phyloP scores from a whole-genome alignment of 176 grass and related monocot species.

The Cenchrus purpureus region DNA sequence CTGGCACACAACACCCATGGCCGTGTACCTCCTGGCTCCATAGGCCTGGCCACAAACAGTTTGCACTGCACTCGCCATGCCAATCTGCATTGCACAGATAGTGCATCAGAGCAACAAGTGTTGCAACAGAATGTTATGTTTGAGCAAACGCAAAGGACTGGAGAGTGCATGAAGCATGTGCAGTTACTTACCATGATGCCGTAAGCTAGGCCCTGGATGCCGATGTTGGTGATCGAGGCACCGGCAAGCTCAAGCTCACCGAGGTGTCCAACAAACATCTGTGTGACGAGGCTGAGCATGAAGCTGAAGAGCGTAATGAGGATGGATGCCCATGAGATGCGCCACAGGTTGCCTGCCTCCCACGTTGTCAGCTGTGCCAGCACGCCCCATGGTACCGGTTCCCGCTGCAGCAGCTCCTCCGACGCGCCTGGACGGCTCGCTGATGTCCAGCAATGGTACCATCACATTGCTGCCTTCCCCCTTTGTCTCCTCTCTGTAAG shows the following conservation, averaged over 20 bases:
- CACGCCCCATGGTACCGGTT: conserved; percentile 40
- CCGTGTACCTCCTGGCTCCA: conserved; percentile 62
- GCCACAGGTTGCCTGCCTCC: conserved; percentile 86
- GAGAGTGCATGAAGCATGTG: neutral
- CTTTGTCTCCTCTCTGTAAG: conserved; percentile 49
- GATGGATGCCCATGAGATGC: conserved; percentile 79
- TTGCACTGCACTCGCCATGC: conserved; percentile 84
- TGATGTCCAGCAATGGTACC: conserved; percentile 41
- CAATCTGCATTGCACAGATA: conserved; percentile 48
- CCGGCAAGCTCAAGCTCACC: conserved; percentile 72
- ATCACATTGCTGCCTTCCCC: conserved; percentile 3
- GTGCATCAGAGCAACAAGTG: neutral
- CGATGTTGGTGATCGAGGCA: conserved; percentile 83
- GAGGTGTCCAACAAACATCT: conserved; percentile 91
- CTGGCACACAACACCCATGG: conserved; percentile 70
- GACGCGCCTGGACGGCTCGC: conserved; percentile 36
- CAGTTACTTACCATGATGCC: conserved; percentile 75
- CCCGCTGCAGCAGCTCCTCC: conserved; percentile 67
- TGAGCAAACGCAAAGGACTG: neutral
- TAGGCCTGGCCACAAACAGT: conserved; percentile 86
- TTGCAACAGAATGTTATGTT: conserved; percentile 1
- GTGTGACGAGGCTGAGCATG: conserved; percentile 72
- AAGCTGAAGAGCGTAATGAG: conserved; percentile 74
- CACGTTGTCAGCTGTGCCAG: conserved; percentile 52
- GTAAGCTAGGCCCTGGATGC: conserved; percentile 85